A percentile compares a stretch with the other conserved stretches of the same genome.
phyloP scores from a whole-genome alignment of 1,139 yeast genomes.

The Saccharomyces hybrid region DNA sequence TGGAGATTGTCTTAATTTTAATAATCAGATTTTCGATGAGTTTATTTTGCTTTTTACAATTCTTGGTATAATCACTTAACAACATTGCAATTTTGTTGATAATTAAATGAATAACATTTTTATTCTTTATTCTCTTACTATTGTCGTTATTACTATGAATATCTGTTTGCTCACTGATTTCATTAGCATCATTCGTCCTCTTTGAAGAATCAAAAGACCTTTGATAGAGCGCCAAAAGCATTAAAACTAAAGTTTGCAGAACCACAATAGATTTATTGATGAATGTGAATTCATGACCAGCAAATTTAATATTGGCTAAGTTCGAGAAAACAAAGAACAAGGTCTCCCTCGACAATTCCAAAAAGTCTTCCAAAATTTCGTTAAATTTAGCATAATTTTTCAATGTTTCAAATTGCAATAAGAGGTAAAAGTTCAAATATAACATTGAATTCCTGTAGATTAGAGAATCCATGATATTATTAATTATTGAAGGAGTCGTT shows the following conservation, averaged over 20 bases:
- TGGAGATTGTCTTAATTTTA: constrained; percentile 16
- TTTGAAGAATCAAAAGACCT: constrained; percentile 10
- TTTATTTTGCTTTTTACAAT: constrained; percentile 22
- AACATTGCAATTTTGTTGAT: constrained; percentile 26
- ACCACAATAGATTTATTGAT: constrained; percentile 21
- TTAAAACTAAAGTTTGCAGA: constrained; percentile 18
- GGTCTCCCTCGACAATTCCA: constrained; percentile 24
- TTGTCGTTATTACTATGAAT: background rate
- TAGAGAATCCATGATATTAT: constrained; percentile 24
- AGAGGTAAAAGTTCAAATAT: constrained; percentile 17
- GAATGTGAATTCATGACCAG: constrained; percentile 28
- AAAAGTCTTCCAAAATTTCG: constrained; percentile 17
- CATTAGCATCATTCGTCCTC: background rate
- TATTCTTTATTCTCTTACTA: background rate
- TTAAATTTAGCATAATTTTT: constrained; percentile 17
- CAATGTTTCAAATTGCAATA: constrained; percentile 23
- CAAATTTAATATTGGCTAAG: constrained; percentile 26
- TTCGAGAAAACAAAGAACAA: constrained; percentile 29
- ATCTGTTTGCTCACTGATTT: constrained; percentile 1
- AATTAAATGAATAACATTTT: constrained; percentile 6
- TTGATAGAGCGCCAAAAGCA: constrained; percentile 22
- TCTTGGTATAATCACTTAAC: constrained; percentile 27
- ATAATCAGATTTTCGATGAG: constrained; percentile 15
- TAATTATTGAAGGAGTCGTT: constrained; percentile 20
- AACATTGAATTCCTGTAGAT: constrained; percentile 23